Percentiles rank a stretch among this genome's conserved stretches.
Evolutionary conservation across 192 early-diverging fungal species (phyloP).

Genomic region (Kappamyces sp.): DNA sequence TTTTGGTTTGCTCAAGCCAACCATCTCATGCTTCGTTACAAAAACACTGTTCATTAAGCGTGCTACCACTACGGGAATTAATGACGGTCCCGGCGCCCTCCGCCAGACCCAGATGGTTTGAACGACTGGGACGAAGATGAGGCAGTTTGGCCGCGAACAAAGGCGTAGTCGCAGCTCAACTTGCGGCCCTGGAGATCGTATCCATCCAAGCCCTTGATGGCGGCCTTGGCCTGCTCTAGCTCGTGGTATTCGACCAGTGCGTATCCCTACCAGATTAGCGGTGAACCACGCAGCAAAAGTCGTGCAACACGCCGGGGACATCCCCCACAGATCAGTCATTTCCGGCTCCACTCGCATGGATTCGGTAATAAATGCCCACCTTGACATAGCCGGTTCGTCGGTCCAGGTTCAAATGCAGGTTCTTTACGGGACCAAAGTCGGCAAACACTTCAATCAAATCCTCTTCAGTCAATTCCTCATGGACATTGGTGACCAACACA

Average conservation of each 20-base stretch:
- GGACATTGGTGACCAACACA: slow-evolving; percentile 82
- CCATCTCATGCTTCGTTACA: too few relatives aligned
- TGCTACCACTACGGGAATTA: too few relatives aligned
- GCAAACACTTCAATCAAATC: slow-evolving; percentile 75
- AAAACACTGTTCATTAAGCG: too few relatives aligned
- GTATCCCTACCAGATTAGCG: slow-evolving; percentile 73
- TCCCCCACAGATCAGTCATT: background rate
- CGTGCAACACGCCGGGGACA: background rate
- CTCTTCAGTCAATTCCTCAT: slow-evolving; percentile 94
- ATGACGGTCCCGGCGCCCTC: too few relatives aligned
- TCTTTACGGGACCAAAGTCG: slow-evolving; percentile 87
- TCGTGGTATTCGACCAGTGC: slow-evolving; percentile 83
- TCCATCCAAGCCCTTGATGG: slow-evolving; percentile 67
- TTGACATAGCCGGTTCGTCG: slow-evolving; percentile 93
- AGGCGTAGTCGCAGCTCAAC: slow-evolving; percentile 81
- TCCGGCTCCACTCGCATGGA: background rate
- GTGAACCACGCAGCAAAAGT: background rate
- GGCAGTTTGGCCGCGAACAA: slow-evolving; percentile 51
- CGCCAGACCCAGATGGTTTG: too few relatives aligned
- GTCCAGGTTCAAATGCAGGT: slow-evolving; percentile 89
- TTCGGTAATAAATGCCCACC: slow-evolving; percentile 32
- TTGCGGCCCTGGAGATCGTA: slow-evolving; percentile 68
- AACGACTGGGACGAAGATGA: too few relatives aligned
- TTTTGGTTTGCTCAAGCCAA: too few relatives aligned
- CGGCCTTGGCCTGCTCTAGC: slow-evolving; percentile 70